Conservation (phyloP, 169 alveolate species). For the Babesia bovis region DNA sequence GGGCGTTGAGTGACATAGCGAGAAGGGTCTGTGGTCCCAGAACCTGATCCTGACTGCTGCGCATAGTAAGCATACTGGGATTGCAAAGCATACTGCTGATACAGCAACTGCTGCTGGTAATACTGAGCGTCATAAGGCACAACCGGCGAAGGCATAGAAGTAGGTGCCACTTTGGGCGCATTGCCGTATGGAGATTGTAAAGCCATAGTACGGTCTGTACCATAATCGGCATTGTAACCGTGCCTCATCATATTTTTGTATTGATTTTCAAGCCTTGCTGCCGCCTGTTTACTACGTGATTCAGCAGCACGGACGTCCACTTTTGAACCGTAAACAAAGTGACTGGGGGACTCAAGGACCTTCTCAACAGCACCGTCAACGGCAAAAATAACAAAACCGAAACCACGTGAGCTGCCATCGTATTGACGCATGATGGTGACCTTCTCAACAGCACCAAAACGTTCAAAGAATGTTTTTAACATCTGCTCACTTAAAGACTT, state of each 20-base stretch:
- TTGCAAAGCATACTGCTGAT: constrained; percentile 26
- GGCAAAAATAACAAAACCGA: constrained; percentile 59
- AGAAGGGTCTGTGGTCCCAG: background rate
- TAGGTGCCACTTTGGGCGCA: constrained; percentile 6
- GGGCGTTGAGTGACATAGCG: constrained; percentile 27
- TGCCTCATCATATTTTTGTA: constrained; percentile 11
- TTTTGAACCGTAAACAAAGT: constrained; percentile 60
- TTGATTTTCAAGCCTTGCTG: background rate
- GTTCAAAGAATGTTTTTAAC: constrained; percentile 54
- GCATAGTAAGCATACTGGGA: constrained; percentile 18
- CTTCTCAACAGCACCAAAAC: constrained; percentile 52
- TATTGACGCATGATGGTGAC: constrained; percentile 64
- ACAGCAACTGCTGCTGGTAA: constrained; percentile 22
- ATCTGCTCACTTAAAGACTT: constrained; percentile 62
- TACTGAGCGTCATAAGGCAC: constrained; percentile 26
- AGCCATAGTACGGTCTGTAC: background rate
- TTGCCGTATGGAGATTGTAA: background rate
- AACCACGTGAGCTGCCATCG: constrained; percentile 66
- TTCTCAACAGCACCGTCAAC: constrained; percentile 47
- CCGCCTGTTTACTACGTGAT: constrained; percentile 24
- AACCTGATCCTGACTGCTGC: background rate
- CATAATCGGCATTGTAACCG: background rate
- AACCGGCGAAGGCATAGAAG: background rate
- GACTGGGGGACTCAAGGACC: constrained; percentile 54
- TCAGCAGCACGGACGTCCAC: constrained; percentile 69